Base-by-base conservation (phyloP, 1,284 basidiomycete genomes). In the Kwoniella shivajii region DNA sequence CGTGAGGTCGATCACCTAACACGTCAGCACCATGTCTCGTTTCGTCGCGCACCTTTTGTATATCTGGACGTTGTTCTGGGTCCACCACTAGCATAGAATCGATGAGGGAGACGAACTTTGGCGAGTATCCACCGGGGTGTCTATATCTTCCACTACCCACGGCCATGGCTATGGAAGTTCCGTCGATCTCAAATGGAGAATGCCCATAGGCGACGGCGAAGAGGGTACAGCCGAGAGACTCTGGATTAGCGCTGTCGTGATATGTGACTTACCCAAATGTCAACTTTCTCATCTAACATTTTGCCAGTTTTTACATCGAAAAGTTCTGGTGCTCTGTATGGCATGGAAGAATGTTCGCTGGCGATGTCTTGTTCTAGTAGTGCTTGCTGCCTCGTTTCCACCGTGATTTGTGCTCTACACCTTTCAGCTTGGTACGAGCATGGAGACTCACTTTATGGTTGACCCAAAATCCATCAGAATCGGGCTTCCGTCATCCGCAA, bases 391-490 rank as follows among this genome's bases (percentile, higher is more conserved):
- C 95, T 85, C 53, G 84, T 90, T 59, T 88, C 84, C 4, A 77
- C 60, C 14, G 67, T 59, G 54, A 78, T 75, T 20, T 75, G 67
- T 1, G 76, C 75, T 60, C 75, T 77, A 45, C 3, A 11, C 33
- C 6, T 6, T 30, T 65, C 38, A 61, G 56, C 43, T 16, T 31
- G 16, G 27, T 24, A 18, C 42, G 31, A 30, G 26, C 33, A 10
- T 30, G 26, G 33, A 34, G 18, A 54, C 75, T 46, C 41, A 75
- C 75, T 77, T 77, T 50, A 73, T 74, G 2, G 74, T 85, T 61
- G 91, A 95, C 14, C 95, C 95, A 78, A 99, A 95, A 79, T 99
- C 95, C 95, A 99, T 99, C 16, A 99, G 84, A 62, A 99, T 89
- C 0, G 93, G 89, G 11, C 86, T 85, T 5, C 90, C 91, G 57